Evolutionary conservation across 306 rosid species (phyloP), one percentile per base, ranked within the genome.

Genomic region (Acacia melanoxylon): DNA sequence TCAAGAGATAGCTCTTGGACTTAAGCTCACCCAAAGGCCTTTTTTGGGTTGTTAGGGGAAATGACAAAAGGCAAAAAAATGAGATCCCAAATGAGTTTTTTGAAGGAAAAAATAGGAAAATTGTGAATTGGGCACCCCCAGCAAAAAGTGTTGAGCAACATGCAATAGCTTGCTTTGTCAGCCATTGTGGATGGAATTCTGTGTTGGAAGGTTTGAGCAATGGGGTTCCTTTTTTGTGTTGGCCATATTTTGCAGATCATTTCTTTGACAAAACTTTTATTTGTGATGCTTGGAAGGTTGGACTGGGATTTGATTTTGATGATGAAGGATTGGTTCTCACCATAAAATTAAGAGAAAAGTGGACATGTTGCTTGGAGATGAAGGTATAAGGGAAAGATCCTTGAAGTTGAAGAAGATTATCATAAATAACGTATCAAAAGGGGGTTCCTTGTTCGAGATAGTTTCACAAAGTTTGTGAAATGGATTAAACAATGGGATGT

Each of bases 41-140:
- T 56, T 58, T 62, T 80, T 27, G 80, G 90, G 90, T 85, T 35
- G 79, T 82, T 17, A 44, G 85, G 0, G 7, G 20, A 25, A 7
- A 20, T 2, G 65, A 27, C n/a, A 52, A 9, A n/a, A 56, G 25
- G 4, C 2, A 8, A 42, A 11, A 65, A 48, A 15, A 12, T 8
- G 63, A 56, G 27, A 56, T 22, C 13, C 27, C 63, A 56, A 29
- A 56, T 56, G 63, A 2, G 63, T 46, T 46, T 46, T 74, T 82
- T 45, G 24, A 54, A 7, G 10, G 10, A 10, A 54, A 54, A 20
- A 54, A 54, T 10, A 25, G 61, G 25, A 54, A 54, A 54, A 54
- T 54, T 19, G 10, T 54, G 6, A 54, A 54, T 10, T 54, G 61
- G 61, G 61, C 61, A 54, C n/a, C 24, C 61, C 6, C 61, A 54